These are phyloP conservation scores for Xanthoparmelia taractica DNA, from an alignment of 495 filamentous ascomycete species.

Conservation along the genomic window DNA sequence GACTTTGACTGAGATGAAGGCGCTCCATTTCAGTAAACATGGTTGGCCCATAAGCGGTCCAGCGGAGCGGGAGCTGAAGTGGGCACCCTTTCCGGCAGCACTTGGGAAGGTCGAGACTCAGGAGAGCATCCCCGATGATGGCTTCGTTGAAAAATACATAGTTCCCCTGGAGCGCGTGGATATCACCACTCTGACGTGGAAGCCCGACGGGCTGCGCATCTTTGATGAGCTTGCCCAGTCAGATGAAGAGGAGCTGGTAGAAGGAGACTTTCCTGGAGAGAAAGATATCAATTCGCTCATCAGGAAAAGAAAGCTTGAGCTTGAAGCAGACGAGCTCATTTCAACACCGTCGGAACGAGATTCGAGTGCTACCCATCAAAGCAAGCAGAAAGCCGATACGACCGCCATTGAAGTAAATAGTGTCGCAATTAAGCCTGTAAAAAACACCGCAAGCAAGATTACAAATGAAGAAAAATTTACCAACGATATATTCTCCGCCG, in stretches of 20 bases:
- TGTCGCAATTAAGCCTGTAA: neutral
- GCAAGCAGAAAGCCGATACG: neutral
- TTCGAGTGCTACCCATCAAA: neutral
- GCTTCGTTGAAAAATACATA: conserved; percentile 18
- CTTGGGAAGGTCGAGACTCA: conserved; percentile 28
- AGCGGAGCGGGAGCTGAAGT: conserved; percentile 27
- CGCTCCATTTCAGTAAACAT: conserved; percentile 65
- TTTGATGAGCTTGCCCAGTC: conserved; percentile 40
- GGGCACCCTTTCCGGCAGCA: conserved; percentile 33
- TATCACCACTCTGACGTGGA: conserved; percentile 38
- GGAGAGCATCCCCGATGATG: conserved; percentile 33
- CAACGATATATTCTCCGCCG: conserved; percentile 23
- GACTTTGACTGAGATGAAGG: conserved; percentile 67
- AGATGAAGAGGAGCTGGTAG: conserved; percentile 42
- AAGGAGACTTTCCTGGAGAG: conserved; percentile 24
- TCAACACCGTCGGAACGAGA: neutral
- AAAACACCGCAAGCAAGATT: neutral
- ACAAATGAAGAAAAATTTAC: neutral
- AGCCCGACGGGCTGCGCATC: conserved; percentile 45
- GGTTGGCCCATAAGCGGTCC: conserved; percentile 19
- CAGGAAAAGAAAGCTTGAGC: conserved; percentile 23
- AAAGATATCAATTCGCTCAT: conserved; percentile 27
- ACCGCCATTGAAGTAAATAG: neutral
- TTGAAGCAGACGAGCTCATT: conserved; percentile 4
- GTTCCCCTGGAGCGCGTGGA: conserved; percentile 28